Evolutionary conservation across 352 stramenopile species (phyloP), one percentile per base, ranked within the genome.

Genomic region (Phytophthora rubi): DNA sequence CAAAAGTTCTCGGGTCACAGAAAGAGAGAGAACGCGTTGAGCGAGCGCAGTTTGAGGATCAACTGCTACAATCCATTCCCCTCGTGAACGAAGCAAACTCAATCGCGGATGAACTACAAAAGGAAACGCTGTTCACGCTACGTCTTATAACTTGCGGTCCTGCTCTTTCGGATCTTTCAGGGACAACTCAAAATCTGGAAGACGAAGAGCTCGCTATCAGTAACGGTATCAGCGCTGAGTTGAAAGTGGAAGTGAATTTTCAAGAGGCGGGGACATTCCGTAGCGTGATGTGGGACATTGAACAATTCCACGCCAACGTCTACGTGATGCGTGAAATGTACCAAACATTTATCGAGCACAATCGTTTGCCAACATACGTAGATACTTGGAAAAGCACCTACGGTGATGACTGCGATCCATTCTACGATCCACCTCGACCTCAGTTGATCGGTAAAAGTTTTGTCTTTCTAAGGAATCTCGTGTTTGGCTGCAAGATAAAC

Each of bases 271-370:
- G 87, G 9, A 92, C 84, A 7, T 92, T 89, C 65, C 82, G 87
- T 10, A 90, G 79, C 18, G 86, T 90, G 12, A 76, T 94, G 63
- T 96, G 89, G 88, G 74, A 89, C 48, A 76, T 93, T 7, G 88
- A 97, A 0, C 81, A 88, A 59, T 97, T 97, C 58, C 76, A 94
- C 26, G 66, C 83, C 35, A 90, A 82, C 18, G 64, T 97, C 16
- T 96, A 93, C 57, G 65, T 81, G 12, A 97, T 97, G 90, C 82
- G 89, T 12, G 89, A 96, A 62, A 92, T 97, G 76, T 97, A 97
- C 56, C 87, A 95, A 59, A 79, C 87, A 7, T 95, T 94, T 47
- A 91, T 95, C 48, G 81, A 90, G 55, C 83, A 88, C 57, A 92
- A 82, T 21, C 84, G 89, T 7, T 65, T 80, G 6, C 28, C 87